Percentiles rank a stretch among this genome's conserved stretches.
phyloP scores from a whole-genome alignment of 805 yeast genomes.

The Cyberlindnera sargentensis region DNA sequence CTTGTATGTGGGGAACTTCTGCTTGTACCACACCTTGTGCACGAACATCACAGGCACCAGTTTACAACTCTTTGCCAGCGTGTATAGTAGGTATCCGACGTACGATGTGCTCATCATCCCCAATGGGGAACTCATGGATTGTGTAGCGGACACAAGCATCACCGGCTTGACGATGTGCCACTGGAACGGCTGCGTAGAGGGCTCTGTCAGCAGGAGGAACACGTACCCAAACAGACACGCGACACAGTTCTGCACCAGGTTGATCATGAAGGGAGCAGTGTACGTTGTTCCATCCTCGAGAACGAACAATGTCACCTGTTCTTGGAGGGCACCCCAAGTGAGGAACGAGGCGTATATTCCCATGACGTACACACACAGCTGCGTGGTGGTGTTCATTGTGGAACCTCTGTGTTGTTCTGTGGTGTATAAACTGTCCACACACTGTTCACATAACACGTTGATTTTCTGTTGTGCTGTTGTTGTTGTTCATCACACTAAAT shows the following conservation, averaged over 20 bases:
- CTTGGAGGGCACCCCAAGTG: slow-evolving; percentile 91
- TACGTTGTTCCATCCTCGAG: slow-evolving; percentile 59
- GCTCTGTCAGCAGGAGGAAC: slow-evolving; percentile 20
- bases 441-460: too few relatives aligned
- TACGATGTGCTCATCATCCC: slow-evolving; percentile 73
- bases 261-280: slow-evolving; percentile 74
- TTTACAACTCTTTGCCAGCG: slow-evolving; percentile 89
- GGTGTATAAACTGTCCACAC: too few relatives aligned
- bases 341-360: slow-evolving; percentile 87
- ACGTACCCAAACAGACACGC: slow-evolving; percentile 64
- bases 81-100: slow-evolving; percentile 78
- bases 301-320: slow-evolving; percentile 70
- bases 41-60: slow-evolving; percentile 90
- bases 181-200: slow-evolving; percentile 2
- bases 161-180: slow-evolving; percentile 16
- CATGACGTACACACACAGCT: slow-evolving; percentile 24
- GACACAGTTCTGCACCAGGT: slow-evolving; percentile 62
- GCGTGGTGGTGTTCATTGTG: slow-evolving; percentile 1
- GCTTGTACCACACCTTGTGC: slow-evolving; percentile 63
- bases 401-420: too few relatives aligned
- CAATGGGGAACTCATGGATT: slow-evolving; percentile 75
- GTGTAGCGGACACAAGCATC: slow-evolving; percentile 35
- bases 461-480: too few relatives aligned
- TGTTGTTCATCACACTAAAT: too few relatives aligned
- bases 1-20: slow-evolving; percentile 67